Percentiles rank a stretch among this genome's conserved stretches.
These are phyloP conservation scores for Aspergillus unguis DNA, from an alignment of 2,329 filamentous ascomycete species.

Conservation along the genomic window DNA sequence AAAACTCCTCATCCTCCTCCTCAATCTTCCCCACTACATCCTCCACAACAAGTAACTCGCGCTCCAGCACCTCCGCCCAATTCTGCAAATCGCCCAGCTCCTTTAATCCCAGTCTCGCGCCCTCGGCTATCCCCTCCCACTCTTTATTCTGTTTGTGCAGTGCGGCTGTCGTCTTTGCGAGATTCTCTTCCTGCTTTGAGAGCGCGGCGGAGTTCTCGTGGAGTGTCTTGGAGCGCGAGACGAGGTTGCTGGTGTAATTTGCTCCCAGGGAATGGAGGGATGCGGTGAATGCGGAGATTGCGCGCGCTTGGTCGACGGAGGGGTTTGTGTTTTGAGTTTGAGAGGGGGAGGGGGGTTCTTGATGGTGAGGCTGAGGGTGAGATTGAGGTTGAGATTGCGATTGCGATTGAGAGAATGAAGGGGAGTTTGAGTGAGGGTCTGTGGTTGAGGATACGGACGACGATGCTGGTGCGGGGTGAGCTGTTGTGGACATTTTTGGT, in stretches of 20 bases:
- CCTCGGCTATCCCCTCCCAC: constrained; percentile 54
- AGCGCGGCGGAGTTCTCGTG: constrained; percentile 55
- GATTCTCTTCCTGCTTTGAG: constrained; percentile 53
- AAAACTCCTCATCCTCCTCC: constrained; percentile 1
- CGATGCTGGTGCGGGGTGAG: background rate
- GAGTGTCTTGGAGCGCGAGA: constrained; percentile 54
- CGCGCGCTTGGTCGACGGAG: background rate
- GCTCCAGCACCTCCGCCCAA: constrained; percentile 61
- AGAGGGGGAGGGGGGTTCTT: background rate
- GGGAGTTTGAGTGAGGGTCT: background rate
- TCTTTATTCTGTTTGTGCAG: constrained; percentile 53
- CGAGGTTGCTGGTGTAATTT: constrained; percentile 53
- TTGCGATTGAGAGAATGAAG: background rate
- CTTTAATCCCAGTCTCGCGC: constrained; percentile 55
- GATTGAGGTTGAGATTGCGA: background rate
- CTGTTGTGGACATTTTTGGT: background rate
- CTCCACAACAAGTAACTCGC: constrained; percentile 45
- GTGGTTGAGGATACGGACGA: background rate
- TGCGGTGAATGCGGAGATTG: constrained; percentile 41
- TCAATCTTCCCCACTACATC: constrained; percentile 28
- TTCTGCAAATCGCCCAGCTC: constrained; percentile 65
- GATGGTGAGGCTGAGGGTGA: background rate
- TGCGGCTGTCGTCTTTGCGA: constrained; percentile 49
- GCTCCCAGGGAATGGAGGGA: constrained; percentile 43
- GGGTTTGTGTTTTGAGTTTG: constrained; percentile 39